Conservation (phyloP, 805 yeast species). For the Saccharomycodes ludwigii region DNA sequence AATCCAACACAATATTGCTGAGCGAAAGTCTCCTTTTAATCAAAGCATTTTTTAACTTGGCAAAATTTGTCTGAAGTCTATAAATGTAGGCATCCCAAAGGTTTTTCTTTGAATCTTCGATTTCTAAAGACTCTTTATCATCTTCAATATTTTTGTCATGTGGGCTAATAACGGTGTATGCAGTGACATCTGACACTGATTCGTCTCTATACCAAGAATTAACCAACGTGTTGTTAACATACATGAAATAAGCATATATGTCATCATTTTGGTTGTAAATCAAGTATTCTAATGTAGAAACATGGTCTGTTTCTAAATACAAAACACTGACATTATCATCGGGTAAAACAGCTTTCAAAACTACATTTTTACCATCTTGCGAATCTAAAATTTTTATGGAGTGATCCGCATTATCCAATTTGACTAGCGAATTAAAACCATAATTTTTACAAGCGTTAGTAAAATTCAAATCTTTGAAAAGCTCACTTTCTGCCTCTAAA, state of each 20-base stretch:
- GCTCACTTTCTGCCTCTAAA: no score
- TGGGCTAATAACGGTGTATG: slow-evolving; percentile 17
- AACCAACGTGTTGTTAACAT: slow-evolving; percentile 13
- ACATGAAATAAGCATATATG: slow-evolving; percentile 10
- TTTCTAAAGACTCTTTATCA: slow-evolving; percentile 11
- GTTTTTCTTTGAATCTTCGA: slow-evolving; percentile 8
- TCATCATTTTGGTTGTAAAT: slow-evolving; percentile 8
- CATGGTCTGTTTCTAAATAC: slow-evolving; percentile 12
- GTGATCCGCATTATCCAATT: slow-evolving; percentile 5
- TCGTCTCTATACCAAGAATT: slow-evolving; percentile 33
- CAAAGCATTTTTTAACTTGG: slow-evolving; percentile 11
- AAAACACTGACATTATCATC: slow-evolving; percentile 8
- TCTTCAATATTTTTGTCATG: slow-evolving; percentile 8
- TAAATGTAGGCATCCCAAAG: slow-evolving; percentile 17
- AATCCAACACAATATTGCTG: slow-evolving; percentile 8
- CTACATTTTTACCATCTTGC: slow-evolving; percentile 8
- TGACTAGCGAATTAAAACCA: no score
- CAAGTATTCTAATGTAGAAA: slow-evolving; percentile 8
- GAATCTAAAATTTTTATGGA: slow-evolving; percentile 12
- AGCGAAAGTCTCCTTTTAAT: slow-evolving; percentile 9
- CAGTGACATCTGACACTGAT: slow-evolving; percentile 27
- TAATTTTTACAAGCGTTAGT: no score
- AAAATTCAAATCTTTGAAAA: no score
- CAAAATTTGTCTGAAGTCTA: slow-evolving; percentile 15
- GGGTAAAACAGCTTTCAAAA: slow-evolving; percentile 12